Conservation (phyloP, 1,284 basidiomycete genomes). For the Sporisorium reilianum region DNA sequence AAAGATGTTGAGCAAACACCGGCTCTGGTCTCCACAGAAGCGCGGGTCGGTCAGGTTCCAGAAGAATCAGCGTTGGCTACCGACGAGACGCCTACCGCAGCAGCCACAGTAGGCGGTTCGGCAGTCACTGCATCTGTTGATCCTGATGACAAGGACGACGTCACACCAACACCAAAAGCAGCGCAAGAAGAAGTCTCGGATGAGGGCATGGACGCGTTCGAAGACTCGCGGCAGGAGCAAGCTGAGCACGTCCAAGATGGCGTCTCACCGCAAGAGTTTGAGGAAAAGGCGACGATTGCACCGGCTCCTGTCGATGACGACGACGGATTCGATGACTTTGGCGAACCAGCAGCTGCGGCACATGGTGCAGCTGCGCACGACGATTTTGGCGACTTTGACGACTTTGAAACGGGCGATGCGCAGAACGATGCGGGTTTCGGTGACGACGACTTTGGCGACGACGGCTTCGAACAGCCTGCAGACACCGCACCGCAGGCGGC, state of each 20-base stretch:
- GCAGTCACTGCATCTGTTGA: neutral
- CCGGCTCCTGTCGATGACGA: slow-evolving; percentile 10
- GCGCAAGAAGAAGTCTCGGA: neutral
- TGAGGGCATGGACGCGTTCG: slow-evolving; percentile 9
- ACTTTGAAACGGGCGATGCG: slow-evolving; percentile 43
- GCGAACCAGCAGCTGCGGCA: slow-evolving; percentile 19
- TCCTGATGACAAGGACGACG: neutral
- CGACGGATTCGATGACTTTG: slow-evolving; percentile 52
- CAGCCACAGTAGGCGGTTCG: neutral
- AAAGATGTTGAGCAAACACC: neutral
- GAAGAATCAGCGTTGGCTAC: neutral
- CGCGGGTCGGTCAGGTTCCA: neutral
- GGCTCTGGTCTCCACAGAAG: neutral
- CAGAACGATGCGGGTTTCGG: slow-evolving; percentile 26
- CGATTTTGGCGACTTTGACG: slow-evolving; percentile 55
- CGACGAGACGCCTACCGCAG: neutral
- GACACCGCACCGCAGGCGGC: neutral
- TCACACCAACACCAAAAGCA: neutral
- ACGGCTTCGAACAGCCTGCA: slow-evolving; percentile 17
- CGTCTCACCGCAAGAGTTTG: slow-evolving; percentile 4
- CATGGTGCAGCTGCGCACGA: slow-evolving; percentile 24
- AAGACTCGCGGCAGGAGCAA: slow-evolving; percentile 22
- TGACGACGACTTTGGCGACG: slow-evolving; percentile 32
- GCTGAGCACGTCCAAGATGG: neutral
- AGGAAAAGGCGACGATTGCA: slow-evolving; percentile 8